phyloP scores from a whole-genome alignment of 805 yeast species.

The Monosporozyma aquatica region DNA sequence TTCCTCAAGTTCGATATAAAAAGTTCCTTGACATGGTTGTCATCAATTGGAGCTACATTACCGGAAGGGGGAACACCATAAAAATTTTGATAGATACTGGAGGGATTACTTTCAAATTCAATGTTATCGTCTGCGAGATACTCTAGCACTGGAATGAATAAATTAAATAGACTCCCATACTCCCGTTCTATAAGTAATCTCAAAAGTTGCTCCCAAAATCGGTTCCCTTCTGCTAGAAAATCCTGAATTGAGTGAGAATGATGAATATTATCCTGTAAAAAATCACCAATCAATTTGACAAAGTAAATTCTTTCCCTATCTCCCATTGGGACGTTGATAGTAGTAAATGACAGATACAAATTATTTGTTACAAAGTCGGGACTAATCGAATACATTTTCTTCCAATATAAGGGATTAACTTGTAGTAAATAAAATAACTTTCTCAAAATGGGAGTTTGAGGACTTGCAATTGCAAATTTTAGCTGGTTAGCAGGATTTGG shows the following conservation, averaged over 20 bases:
- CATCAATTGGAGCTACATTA: conserved; percentile 69
- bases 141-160: conserved; percentile 35
- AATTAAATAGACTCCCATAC: conserved; percentile 19
- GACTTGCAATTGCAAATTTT: conserved; percentile 8
- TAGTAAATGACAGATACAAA: conserved; percentile 23
- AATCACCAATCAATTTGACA: conserved; percentile 44
- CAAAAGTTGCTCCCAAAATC: conserved; percentile 39
- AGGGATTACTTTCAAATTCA: conserved; percentile 76
- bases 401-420: conserved; percentile 68
- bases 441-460: conserved; percentile 40
- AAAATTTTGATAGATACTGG: conserved; percentile 40
- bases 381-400: conserved; percentile 39
- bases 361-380: conserved; percentile 23
- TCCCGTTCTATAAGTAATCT: conserved; percentile 34
- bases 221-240: conserved; percentile 22
- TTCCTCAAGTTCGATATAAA: conserved; percentile 68
- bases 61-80: conserved; percentile 33
- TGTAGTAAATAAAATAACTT: conserved; percentile 75
- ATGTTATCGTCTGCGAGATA: conserved; percentile 32
- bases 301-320: conserved; percentile 63
- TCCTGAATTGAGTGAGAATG: conserved; percentile 16
- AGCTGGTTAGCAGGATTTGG: not conserved
- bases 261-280: conserved; percentile 37
- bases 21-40: conserved; percentile 56
- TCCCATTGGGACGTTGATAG: conserved; percentile 26